These are phyloP conservation scores for Escallonia herrerae DNA, from an alignment of 129 eudicot genomes.

Conservation along the genomic window DNA sequence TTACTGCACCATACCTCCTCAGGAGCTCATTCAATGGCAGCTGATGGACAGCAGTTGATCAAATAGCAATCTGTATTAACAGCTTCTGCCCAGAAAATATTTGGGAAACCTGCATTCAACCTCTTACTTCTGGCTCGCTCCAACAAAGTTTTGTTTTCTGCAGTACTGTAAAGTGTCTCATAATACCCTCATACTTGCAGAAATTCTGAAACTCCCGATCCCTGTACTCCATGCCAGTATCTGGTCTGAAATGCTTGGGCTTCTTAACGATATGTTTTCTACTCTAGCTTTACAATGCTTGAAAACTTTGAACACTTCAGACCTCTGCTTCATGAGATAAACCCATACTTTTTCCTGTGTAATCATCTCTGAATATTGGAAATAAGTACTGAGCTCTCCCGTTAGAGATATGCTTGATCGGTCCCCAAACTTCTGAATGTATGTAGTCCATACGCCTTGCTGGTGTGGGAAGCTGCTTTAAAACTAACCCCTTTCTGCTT, in stretches of 20 bases:
- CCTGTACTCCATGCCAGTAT: background rate
- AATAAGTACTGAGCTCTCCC: background rate
- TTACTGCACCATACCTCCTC: too few species aligned
- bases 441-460: too few species aligned
- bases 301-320: background rate
- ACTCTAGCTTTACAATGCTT: background rate
- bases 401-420: background rate
- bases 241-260: background rate
- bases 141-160: background rate
- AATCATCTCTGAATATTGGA: background rate
- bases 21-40: too few species aligned
- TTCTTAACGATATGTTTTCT: background rate
- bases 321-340: background rate
- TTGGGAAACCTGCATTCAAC: background rate
- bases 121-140: background rate
- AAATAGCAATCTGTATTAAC: background rate
- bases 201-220: background rate
- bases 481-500: background rate
- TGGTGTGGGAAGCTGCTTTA: too few species aligned
- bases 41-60: background rate
- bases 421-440: too few species aligned
- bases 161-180: background rate
- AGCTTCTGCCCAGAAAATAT: background rate
- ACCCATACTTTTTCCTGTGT: background rate
- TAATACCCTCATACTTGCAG: background rate